Conservation (phyloP, 192 early-diverging fungal species). For the Haplosporangium gracile region DNA sequence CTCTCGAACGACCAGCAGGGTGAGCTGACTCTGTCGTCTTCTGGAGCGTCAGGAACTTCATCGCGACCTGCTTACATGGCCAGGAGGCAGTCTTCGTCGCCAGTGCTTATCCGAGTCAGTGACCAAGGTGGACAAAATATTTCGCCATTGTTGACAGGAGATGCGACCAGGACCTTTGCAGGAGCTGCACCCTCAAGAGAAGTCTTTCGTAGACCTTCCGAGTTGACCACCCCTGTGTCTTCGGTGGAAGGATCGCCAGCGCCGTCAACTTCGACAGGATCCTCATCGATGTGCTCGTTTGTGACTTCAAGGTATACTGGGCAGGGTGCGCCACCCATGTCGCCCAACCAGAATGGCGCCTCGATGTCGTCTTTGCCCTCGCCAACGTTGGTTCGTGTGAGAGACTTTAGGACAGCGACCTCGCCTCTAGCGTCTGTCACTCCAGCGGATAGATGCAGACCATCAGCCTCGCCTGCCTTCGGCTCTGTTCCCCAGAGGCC, state of each 20-base stretch:
- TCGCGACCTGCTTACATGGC: conserved; percentile 25
- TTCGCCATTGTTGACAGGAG: conserved; percentile 21
- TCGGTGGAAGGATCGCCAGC: neutral
- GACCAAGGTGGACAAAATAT: conserved; percentile 48
- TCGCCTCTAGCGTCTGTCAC: conserved; percentile 6
- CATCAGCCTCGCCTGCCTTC: neutral
- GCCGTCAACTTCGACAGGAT: conserved; percentile 11
- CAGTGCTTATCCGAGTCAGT: conserved; percentile 44
- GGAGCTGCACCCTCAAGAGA: conserved; percentile 26
- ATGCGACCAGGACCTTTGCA: conserved; percentile 17
- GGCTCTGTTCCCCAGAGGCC: neutral
- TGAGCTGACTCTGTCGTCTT: neutral
- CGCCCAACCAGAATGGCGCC: neutral
- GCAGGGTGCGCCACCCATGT: neutral
- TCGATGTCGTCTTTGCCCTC: conserved; percentile 1
- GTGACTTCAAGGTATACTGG: conserved; percentile 5
- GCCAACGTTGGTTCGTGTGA: neutral
- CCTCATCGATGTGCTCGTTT: conserved; percentile 25
- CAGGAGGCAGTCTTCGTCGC: conserved; percentile 39
- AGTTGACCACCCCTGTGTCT: neutral
- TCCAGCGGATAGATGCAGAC: neutral
- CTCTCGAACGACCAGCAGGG: neutral
- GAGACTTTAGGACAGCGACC: neutral
- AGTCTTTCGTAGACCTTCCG: conserved; percentile 10
- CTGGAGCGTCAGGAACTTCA: neutral